Evolutionary conservation across 1,284 basidiomycete species (phyloP).

Genomic region (Mycocalia duriaeana): DNA sequence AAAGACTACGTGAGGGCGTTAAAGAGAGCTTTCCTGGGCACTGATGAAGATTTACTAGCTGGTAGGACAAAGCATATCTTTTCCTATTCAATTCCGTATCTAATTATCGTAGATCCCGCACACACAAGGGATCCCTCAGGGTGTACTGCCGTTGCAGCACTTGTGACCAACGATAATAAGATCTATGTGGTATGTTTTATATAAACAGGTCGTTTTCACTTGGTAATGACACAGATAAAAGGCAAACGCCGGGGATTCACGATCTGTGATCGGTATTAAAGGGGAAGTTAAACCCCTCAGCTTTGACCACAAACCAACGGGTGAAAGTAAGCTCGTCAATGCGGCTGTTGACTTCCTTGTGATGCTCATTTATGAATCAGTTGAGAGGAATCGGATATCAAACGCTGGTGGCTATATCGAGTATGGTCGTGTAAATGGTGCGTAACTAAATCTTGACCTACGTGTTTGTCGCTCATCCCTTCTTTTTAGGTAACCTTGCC

Average conservation of each 20-base stretch:
- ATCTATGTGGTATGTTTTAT: slow-evolving; percentile 68
- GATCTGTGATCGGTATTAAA: slow-evolving; percentile 84
- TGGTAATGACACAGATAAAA: slow-evolving; percentile 27
- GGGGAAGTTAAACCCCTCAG: slow-evolving; percentile 88
- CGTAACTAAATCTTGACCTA: slow-evolving; percentile 19
- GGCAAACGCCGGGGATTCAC: slow-evolving; percentile 98
- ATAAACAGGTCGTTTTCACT: slow-evolving; percentile 1
- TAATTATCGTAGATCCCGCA: slow-evolving; percentile 60
- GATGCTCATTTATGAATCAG: slow-evolving; percentile 36
- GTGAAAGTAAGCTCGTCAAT: slow-evolving; percentile 54
- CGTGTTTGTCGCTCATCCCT: slow-evolving; percentile 2
- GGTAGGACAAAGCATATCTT: slow-evolving; percentile 43
- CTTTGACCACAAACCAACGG: slow-evolving; percentile 94
- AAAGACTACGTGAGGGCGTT: slow-evolving; percentile 74
- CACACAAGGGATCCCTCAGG: slow-evolving; percentile 92
- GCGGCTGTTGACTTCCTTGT: slow-evolving; percentile 4
- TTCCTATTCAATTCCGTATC: slow-evolving; percentile 10
- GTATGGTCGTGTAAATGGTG: slow-evolving; percentile 95
- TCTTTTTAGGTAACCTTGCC: slow-evolving; percentile 81
- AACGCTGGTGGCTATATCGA: slow-evolving; percentile 97
- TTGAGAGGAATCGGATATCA: slow-evolving; percentile 83
- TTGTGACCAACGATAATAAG: slow-evolving; percentile 75
- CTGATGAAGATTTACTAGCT: slow-evolving; percentile 89
- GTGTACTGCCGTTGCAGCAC: slow-evolving; percentile 90
- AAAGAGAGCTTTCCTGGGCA: slow-evolving; percentile 88